Evolutionary conservation across 1,284 basidiomycete species (phyloP).

Genomic region (Malassezia slooffiae): DNA sequence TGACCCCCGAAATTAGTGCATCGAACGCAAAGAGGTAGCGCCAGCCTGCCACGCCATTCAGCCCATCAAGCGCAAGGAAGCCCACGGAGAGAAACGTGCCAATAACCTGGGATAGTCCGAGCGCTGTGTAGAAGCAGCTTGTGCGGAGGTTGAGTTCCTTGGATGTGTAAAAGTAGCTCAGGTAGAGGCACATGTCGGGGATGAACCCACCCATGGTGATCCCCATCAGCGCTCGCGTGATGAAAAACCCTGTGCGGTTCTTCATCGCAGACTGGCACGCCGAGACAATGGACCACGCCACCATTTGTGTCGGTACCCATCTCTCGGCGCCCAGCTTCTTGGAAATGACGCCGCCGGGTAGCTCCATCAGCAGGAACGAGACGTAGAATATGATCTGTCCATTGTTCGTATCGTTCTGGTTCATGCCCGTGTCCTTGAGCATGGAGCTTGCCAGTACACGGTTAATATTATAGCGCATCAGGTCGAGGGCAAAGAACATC

Average conservation of each 20-base stretch:
- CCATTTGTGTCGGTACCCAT: conserved; percentile 29
- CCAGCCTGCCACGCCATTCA: conserved; percentile 25
- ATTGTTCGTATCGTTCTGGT: conserved; percentile 32
- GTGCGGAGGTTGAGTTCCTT: conserved; percentile 56
- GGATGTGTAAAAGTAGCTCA: conserved; percentile 47
- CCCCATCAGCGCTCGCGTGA: conserved; percentile 17
- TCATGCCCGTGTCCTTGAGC: conserved; percentile 25
- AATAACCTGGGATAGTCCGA: conserved; percentile 19
- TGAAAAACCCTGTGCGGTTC: conserved; percentile 20
- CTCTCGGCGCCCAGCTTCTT: conserved; percentile 30
- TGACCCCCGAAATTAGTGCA: conserved; percentile 13
- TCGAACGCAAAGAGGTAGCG: conserved; percentile 22
- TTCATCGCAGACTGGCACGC: conserved; percentile 16
- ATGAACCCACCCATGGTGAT: conserved; percentile 54
- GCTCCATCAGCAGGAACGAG: conserved; percentile 24
- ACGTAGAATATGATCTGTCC: conserved; percentile 22
- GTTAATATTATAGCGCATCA: conserved; percentile 18
- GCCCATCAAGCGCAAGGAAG: conserved; percentile 19
- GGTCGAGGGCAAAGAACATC: conserved; percentile 18
- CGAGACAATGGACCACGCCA: conserved; percentile 19
- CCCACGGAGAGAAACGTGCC: conserved; percentile 22
- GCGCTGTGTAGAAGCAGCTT: conserved; percentile 52
- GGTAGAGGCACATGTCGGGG: conserved; percentile 46
- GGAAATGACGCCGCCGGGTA: conserved; percentile 27
- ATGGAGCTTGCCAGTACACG: conserved; percentile 18